Base-by-base conservation (phyloP, 768 basidiomycete species). In the Basidioascus undulatus region DNA sequence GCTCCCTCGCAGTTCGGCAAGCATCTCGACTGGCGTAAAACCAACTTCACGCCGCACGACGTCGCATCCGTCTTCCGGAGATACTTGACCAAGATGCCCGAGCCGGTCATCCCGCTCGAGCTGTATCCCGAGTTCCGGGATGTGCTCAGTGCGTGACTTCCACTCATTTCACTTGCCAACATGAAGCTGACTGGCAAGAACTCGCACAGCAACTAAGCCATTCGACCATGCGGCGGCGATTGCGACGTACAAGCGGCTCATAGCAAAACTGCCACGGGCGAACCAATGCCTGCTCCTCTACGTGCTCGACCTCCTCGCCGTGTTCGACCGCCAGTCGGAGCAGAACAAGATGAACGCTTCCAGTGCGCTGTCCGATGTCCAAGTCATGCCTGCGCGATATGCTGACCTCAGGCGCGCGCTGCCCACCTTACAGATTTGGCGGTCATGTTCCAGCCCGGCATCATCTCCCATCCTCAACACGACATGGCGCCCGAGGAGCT, bases 281-380 rank as follows among this genome's bases (percentile, higher is more conserved):
- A 89, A 94, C 48, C 84, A 92, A 54, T 87, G 87, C 56, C 75
- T 96, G n/a, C 68, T 96, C 19, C 72, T 94, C 41, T 96, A 96
- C 57, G 86, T 96, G 37, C 70, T 98, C 44, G 89, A 98, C 57
- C 68, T 98, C 23, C 65, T 98, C 39, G 83, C 81, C 38, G 89
- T 98, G 7, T 96, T 96, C 59, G 76, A 84, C 3, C 70, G 77
- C 43, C 87, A 83, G 56, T 70, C 74, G 34, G 78, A 83, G 47
- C 76, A 76, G 62, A 98, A 98, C 57, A 62, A 87, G 36, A 98
- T 98, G 89, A 87, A 79, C 1, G 78, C 89, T 18, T 67, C 76
- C 43, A 94, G 86, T 92, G 49, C 50, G 79, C 69, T 26, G 21
- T 8, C 5, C 19, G 11, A 28, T 34, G 16, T 41, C 12, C 10